phyloP scores from a whole-genome alignment of 202 grass and related monocot genomes.

The Schoenoplectus triqueter region DNA sequence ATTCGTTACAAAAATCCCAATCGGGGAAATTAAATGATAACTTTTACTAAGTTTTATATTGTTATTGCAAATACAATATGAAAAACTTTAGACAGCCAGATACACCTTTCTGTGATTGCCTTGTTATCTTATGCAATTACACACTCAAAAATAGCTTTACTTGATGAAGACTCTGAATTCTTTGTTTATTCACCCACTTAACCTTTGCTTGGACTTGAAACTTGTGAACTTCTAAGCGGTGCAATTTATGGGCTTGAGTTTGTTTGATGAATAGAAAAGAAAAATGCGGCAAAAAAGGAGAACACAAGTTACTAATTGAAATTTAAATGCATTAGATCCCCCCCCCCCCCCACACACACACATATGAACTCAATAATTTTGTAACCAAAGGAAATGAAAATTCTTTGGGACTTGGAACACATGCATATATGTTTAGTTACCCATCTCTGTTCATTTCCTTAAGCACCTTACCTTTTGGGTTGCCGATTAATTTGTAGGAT shows the following conservation, averaged over 20 bases:
- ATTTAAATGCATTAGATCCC: neutral
- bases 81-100: neutral
- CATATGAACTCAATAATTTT: too few species aligned
- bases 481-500: too few species aligned
- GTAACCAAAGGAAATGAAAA: too few species aligned
- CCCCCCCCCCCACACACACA: too few species aligned
- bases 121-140: neutral
- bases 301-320: neutral
- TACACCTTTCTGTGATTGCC: neutral
- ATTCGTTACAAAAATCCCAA: neutral
- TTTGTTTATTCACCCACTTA: neutral
- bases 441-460: too few species aligned
- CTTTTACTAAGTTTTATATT: neutral
- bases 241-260: neutral
- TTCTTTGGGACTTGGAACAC: too few species aligned
- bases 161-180: neutral
- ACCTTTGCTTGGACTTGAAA: neutral
- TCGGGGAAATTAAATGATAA: neutral
- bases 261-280: neutral
- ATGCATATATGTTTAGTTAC: too few species aligned
- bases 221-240: neutral
- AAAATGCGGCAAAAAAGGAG: neutral
- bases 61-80: neutral
- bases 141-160: too few species aligned
- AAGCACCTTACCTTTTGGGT: too few species aligned